Evolutionary conservation across 2,329 filamentous ascomycete species (phyloP).

Genomic region (Talaromyces amestolkiae): DNA sequence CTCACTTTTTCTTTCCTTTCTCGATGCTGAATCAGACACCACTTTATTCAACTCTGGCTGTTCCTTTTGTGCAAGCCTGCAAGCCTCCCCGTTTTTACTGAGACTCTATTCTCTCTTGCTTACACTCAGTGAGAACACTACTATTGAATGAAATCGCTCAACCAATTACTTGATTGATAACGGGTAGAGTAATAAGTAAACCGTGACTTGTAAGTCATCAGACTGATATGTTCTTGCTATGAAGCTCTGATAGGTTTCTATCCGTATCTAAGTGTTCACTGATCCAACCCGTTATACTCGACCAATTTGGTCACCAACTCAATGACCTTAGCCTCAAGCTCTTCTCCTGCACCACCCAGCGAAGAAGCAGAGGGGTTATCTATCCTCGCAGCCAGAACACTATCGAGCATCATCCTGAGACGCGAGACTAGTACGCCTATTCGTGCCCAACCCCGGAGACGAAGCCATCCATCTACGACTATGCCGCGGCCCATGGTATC

Average conservation of each 20-base stretch:
- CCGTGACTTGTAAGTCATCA: background rate
- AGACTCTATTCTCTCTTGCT: background rate
- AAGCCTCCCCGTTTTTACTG: background rate
- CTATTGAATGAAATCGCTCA: background rate
- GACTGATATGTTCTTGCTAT: background rate
- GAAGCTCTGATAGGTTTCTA: background rate
- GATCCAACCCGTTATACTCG: constrained; percentile 83
- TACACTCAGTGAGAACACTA: constrained; percentile 2
- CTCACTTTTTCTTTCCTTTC: constrained; percentile 18
- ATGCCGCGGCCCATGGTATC: constrained; percentile 85
- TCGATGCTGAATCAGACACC: constrained; percentile 23
- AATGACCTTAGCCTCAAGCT: constrained; percentile 56
- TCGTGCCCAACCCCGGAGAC: constrained; percentile 84
- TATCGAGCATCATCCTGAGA: constrained; percentile 81
- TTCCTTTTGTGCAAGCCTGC: constrained; percentile 10
- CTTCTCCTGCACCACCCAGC: background rate
- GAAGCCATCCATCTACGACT: constrained; percentile 87
- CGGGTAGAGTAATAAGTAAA: background rate
- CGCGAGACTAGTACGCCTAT: constrained; percentile 87
- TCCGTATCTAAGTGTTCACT: constrained; percentile 25
- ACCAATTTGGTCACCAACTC: constrained; percentile 75
- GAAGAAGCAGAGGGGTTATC: constrained; percentile 59
- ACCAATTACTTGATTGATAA: background rate
- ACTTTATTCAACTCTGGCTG: constrained; percentile 21
- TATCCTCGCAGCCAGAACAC: constrained; percentile 74